phyloP scores from a whole-genome alignment of 2,329 filamentous ascomycete genomes.

The Zymoseptoria brevis region DNA sequence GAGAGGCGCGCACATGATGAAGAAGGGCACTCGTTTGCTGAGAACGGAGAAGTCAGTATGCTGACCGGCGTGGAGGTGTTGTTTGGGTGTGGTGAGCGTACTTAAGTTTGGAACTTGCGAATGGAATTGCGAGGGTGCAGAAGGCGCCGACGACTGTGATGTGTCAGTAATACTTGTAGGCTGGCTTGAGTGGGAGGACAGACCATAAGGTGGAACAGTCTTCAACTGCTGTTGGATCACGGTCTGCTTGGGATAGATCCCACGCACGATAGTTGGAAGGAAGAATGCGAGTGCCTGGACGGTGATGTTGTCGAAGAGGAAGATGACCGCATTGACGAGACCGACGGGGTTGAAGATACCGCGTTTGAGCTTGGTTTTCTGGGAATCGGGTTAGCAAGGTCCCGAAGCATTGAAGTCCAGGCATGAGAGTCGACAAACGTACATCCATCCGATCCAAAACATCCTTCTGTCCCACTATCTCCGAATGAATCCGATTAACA shows the following conservation, averaged over 20 bases:
- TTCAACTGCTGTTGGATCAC: conserved; percentile 59
- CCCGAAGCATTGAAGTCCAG: no score
- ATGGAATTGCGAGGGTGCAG: conserved; percentile 56
- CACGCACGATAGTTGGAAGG: conserved; percentile 59
- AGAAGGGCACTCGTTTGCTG: conserved; percentile 48
- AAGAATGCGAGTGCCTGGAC: conserved; percentile 66
- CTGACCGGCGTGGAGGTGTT: no score
- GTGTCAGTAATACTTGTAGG: background rate
- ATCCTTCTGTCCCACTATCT: conserved; percentile 54
- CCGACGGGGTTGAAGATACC: conserved; percentile 60
- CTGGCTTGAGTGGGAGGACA: no score
- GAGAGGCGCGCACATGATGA: conserved; percentile 52
- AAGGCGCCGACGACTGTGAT: conserved; percentile 51
- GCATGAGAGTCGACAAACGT: no score
- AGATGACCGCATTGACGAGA: conserved; percentile 49
- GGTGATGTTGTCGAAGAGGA: conserved; percentile 60
- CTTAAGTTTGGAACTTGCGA: conserved; percentile 54
- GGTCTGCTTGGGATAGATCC: conserved; percentile 54
- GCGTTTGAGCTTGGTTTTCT: conserved; percentile 49
- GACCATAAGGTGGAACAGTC: conserved; percentile 59
- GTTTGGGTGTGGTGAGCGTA: background rate
- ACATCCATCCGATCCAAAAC: conserved; percentile 37
- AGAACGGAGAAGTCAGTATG: no score
- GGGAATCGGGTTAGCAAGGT: conserved; percentile 38
- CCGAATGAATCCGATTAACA: conserved; percentile 59